These are phyloP conservation scores for Beauveria rudraprayagi DNA, from an alignment of 2,329 filamentous ascomycete species.

Conservation along the genomic window DNA sequence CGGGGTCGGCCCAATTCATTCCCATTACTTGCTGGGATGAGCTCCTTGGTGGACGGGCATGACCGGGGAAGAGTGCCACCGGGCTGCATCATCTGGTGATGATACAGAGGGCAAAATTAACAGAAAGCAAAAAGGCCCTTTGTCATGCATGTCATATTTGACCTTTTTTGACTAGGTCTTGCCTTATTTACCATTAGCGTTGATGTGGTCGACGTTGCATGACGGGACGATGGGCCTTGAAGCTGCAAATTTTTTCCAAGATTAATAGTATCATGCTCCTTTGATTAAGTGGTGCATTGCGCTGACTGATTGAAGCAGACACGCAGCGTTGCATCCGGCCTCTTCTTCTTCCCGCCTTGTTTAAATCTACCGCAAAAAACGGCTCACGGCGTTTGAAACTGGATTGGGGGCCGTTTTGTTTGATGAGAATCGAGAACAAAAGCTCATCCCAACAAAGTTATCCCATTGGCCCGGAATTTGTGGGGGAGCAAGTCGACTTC, in stretches of 20 bases:
- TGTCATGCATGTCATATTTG: background rate
- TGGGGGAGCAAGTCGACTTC: background rate
- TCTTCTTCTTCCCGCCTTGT: background rate
- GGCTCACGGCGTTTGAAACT: background rate
- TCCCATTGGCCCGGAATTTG: background rate
- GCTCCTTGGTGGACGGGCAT: background rate
- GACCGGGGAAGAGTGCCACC: too few relatives aligned
- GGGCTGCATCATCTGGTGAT: too few relatives aligned
- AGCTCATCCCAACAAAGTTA: background rate
- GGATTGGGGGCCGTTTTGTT: slow-evolving; percentile 1
- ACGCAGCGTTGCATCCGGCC: background rate
- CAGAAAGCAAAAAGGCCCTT: background rate
- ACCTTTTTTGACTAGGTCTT: background rate
- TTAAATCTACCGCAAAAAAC: background rate
- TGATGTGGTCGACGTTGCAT: slow-evolving; percentile 4
- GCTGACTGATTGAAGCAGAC: background rate
- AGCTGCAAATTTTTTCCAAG: background rate
- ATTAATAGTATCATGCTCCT: background rate
- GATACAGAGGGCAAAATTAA: too few relatives aligned
- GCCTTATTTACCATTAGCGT: background rate
- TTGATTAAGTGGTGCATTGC: background rate
- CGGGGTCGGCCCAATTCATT: background rate
- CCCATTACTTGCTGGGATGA: slow-evolving; percentile 4
- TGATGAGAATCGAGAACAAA: background rate
- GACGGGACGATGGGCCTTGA: background rate